A percentile compares a stretch with the other conserved stretches of the same genome.
These are phyloP conservation scores for Ophiostoma novo-ulmi DNA, from an alignment of 2,329 filamentous ascomycete species.

Conservation along the genomic window DNA sequence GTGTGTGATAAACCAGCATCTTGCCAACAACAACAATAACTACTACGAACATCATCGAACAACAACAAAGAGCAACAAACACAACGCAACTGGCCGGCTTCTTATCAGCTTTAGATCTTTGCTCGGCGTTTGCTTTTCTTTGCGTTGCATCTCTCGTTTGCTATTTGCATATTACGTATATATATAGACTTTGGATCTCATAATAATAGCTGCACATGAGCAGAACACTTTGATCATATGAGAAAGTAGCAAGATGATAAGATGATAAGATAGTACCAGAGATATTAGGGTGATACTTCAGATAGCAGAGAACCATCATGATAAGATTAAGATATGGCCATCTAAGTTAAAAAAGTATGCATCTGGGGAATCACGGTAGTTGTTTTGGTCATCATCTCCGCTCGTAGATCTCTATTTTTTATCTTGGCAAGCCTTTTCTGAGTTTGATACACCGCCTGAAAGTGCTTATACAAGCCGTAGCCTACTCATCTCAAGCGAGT, in stretches of 20 bases:
- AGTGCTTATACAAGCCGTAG: background rate
- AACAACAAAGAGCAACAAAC: background rate
- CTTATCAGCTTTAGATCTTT: background rate
- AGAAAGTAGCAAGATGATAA: background rate
- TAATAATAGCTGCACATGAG: background rate
- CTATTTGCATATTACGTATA: slow-evolving; percentile 1
- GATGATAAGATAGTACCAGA: background rate
- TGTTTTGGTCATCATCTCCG: slow-evolving; percentile 12
- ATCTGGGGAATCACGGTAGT: slow-evolving; percentile 6
- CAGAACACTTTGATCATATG: background rate
- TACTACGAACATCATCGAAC: background rate
- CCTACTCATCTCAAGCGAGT: background rate
- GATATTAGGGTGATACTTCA: too few species aligned
- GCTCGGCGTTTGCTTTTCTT: slow-evolving; percentile 6
- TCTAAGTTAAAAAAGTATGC: background rate
- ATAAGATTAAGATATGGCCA: background rate
- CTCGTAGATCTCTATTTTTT: background rate
- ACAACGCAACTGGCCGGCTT: background rate
- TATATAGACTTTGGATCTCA: slow-evolving; percentile 10
- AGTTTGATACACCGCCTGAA: background rate
- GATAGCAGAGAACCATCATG: background rate
- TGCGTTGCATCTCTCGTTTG: background rate
- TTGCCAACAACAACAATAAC: background rate
- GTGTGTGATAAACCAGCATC: background rate
- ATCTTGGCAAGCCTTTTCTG: background rate